Conservation (phyloP, 2,329 filamentous ascomycete genomes). For the Sordariomycetes sp. region DNA sequence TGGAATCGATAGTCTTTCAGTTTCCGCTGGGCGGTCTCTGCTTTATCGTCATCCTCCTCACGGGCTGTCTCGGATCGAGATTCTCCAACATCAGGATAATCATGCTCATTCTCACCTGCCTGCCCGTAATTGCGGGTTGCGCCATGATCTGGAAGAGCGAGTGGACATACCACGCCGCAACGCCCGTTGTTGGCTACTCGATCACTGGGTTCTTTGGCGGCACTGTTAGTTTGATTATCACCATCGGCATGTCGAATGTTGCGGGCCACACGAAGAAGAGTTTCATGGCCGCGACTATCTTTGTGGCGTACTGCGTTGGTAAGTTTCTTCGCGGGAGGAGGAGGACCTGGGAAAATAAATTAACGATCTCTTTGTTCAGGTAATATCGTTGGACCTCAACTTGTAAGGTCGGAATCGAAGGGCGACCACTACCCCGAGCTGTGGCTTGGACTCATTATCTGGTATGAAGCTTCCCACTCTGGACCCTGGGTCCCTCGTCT, state of each 20-base stretch:
- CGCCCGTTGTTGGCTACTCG: slow-evolving; percentile 60
- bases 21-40: slow-evolving; percentile 65
- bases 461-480: slow-evolving; percentile 19
- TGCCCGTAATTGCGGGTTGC: slow-evolving; percentile 66
- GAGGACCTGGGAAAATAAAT: background rate
- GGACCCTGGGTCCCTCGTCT: background rate
- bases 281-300: slow-evolving; percentile 63
- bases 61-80: slow-evolving; percentile 51
- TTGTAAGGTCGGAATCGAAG: slow-evolving; percentile 58
- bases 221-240: slow-evolving; percentile 50
- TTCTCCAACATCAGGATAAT: slow-evolving; percentile 53
- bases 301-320: slow-evolving; percentile 64
- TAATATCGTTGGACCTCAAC: slow-evolving; percentile 66
- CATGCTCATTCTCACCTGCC: slow-evolving; percentile 54
- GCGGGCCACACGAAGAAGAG: slow-evolving; percentile 71
- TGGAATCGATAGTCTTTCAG: slow-evolving; percentile 61
- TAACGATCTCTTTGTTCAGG: background rate
- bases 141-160: slow-evolving; percentile 61
- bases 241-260: slow-evolving; percentile 52
- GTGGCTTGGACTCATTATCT: slow-evolving; percentile 58
- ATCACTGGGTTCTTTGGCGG: slow-evolving; percentile 65
- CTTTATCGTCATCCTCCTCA: slow-evolving; percentile 53
- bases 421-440: slow-evolving; percentile 57
- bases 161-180: slow-evolving; percentile 54
- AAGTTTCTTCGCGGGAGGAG: background rate